These are phyloP conservation scores for Daldinia sp. DNA, from an alignment of 2,329 filamentous ascomycete genomes.

Conservation along the genomic window DNA sequence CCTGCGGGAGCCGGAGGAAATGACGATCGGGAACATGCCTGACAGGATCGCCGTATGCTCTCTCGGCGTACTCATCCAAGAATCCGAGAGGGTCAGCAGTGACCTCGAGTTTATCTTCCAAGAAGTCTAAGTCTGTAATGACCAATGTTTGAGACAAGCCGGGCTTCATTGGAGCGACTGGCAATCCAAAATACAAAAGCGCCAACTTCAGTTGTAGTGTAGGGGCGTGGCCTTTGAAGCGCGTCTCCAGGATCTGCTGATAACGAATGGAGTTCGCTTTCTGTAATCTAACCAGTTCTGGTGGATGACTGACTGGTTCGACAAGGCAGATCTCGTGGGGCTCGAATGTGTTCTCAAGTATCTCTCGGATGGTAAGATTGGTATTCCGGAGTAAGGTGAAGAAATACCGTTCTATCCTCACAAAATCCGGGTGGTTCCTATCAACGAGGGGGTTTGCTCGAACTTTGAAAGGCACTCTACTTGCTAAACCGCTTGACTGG, in stretches of 20 bases:
- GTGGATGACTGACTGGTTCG: constrained; percentile 45
- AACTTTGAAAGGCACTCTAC: constrained; percentile 41
- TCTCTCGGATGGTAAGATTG: constrained; percentile 45
- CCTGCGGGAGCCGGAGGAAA: constrained; percentile 2
- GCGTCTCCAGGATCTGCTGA: constrained; percentile 47
- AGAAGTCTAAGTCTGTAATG: constrained; percentile 32
- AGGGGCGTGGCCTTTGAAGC: constrained; percentile 49
- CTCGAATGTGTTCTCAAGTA: constrained; percentile 54
- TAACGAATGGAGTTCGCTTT: constrained; percentile 50
- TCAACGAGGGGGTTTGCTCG: constrained; percentile 43
- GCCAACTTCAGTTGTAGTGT: constrained; percentile 58
- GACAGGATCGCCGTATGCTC: constrained; percentile 26
- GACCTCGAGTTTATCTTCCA: constrained; percentile 9
- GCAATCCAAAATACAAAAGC: constrained; percentile 62
- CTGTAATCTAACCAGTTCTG: constrained; percentile 52
- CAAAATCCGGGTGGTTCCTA: constrained; percentile 38
- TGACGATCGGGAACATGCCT: constrained; percentile 13
- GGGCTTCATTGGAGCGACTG: constrained; percentile 56
- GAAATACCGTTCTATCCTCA: constrained; percentile 49
- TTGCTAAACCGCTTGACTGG: constrained; percentile 12
- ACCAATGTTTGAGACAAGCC: constrained; percentile 30
- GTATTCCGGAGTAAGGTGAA: constrained; percentile 44
- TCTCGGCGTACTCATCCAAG: constrained; percentile 39
- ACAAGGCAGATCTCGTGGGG: constrained; percentile 53
- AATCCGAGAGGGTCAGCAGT: constrained; percentile 43